These are phyloP conservation scores for Berkeleyomyces rouxiae DNA, from an alignment of 2,329 filamentous ascomycete species.

Conservation along the genomic window DNA sequence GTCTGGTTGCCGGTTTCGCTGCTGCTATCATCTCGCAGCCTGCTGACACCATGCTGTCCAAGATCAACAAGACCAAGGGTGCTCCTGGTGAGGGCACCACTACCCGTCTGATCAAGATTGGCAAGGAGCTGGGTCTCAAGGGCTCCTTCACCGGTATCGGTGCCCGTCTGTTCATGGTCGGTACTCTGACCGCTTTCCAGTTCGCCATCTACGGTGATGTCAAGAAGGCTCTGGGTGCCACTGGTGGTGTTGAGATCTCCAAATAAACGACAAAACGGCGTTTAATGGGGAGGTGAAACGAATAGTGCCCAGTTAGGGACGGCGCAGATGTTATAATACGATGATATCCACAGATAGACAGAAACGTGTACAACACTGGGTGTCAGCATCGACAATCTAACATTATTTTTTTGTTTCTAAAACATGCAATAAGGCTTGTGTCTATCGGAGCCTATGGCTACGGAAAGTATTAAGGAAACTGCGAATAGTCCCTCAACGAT, in stretches of 20 bases:
- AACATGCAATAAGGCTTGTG: too few relatives aligned
- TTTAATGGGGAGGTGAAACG: not conserved
- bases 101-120: conserved; percentile 73
- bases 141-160: conserved; percentile 70
- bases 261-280: conserved; percentile 22
- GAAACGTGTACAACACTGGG: conserved; percentile 14
- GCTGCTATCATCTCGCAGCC: conserved; percentile 77
- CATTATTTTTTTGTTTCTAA: not conserved
- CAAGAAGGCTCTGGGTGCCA: conserved; percentile 53
- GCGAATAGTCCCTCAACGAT: too few relatives aligned
- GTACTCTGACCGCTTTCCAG: conserved; percentile 61
- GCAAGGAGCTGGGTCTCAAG: conserved; percentile 63
- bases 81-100: conserved; percentile 70
- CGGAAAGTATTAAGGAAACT: too few relatives aligned
- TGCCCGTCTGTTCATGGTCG: conserved; percentile 48
- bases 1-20: conserved; percentile 43
- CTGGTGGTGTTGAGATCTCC: conserved; percentile 58
- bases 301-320: conserved; percentile 1
- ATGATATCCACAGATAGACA: conserved; percentile 14
- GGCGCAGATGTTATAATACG: conserved; percentile 13
- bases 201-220: conserved; percentile 77
- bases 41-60: conserved; percentile 83
- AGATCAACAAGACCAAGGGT: conserved; percentile 93
- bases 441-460: too few relatives aligned
- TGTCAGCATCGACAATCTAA: conserved; percentile 4